Base-by-base conservation (phyloP, 805 yeast genomes). In the Wickerhamomyces tratensis region DNA sequence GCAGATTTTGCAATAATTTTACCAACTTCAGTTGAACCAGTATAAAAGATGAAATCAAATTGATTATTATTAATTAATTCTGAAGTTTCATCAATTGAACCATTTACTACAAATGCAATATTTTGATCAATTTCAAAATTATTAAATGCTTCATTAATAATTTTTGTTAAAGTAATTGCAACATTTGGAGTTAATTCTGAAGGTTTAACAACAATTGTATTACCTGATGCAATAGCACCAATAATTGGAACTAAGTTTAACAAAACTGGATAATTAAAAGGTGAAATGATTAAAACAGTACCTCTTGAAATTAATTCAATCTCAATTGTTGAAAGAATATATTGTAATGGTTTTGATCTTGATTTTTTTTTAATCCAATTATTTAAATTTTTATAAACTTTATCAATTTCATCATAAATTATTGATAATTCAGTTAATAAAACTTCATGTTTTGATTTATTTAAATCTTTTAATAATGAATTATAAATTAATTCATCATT, bases 181-280 rank as follows among this genome's bases (percentile, higher is more conserved):
- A 81, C 74, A 48, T 72, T 62, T 0, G 93, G 91, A 3, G 82
- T 76, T 43, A 71, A 57, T 59, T 91, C 97, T 46, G 82, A 72
- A 14, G 86, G 88, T 58, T 87, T 87, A 51, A 81, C 64, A 20
- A 84, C 76, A 27, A 85, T 91, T 13, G 80, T 68, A 59, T 89
- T 88, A 11, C 97, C 97, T 20, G 82, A 85, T 2, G 95, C 86
- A 49, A 91, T 64, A 2, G 96, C 96, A 20, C 86, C 86, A 35
- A 79, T 69, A 25, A 88, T 55, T 0, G 96, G 87, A 31, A 72
- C 67, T 10, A 87, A 45, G 0, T 85, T 53, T 45, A 91, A 64
- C 27, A 73, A 46, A 37, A 84, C 58, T 1, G 98, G 96, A 58
- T 79, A 87, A 62, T 86, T 86, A 73, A 82, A 86, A 0, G 95